Base-by-base conservation (phyloP, 2,329 filamentous ascomycete species). In the Stachybotrys elegans region DNA sequence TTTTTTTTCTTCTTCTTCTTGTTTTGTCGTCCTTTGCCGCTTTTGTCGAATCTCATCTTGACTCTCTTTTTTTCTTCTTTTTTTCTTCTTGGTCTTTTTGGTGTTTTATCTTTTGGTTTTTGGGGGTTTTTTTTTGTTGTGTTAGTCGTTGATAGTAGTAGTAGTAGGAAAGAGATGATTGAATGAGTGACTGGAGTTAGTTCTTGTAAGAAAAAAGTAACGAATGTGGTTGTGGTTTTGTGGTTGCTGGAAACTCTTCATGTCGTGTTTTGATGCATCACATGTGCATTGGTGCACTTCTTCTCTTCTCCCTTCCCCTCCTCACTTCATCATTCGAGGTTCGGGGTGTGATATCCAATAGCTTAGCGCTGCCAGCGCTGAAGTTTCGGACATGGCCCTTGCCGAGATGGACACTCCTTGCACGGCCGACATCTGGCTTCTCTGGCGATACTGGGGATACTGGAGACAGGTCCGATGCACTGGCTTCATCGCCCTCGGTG, bases 341-440 rank as follows among this genome's bases (percentile, higher is more conserved):
- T 21, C 76, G 71, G 19, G 78, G 73, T 17, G 75, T 73, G 38
- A 91, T 73, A 40, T 90, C 82, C 40, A 93, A 68, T 42, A 92
- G 65, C 63, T 81, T 86, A 11, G 86, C 86, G 57, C 85, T 91
- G 40, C 87, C 87, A 36, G 86, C 84, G 57, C 86, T 91, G 56
- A 90, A 82, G 50, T 84, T 84, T 43, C 84, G 76, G 17, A 72
- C 78, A 54, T 91, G 86, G 9, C 75, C 72, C 55, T 73, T 79
- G 46, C 79, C 78, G 40, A 86, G 71, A 48, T 84, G 79, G 45
- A 92, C 71, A 62, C 85, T 92, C 42, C 75, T 83, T 22, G 88
- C 87, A 53, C 84, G 81, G 54, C 82, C 78, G 19, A 73, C 53
- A 34, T 69, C 66, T 20, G 61, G 62, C 49, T 58, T 65, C 53